Evolutionary conservation across 129 eudicot genomes (phyloP).

Genomic region (Saposhnikovia divaricata): DNA sequence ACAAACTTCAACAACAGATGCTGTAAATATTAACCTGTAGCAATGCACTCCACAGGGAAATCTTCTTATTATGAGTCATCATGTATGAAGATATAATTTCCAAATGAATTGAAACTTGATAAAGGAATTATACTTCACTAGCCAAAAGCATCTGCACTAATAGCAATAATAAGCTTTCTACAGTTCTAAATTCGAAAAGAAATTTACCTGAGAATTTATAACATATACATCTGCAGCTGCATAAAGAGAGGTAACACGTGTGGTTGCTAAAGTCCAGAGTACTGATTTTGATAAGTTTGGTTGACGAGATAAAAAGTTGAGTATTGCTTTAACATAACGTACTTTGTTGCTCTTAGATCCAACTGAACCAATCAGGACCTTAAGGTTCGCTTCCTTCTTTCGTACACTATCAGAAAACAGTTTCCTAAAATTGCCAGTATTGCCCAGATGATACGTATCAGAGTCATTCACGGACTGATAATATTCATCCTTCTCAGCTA

Average conservation of each 20-base stretch:
- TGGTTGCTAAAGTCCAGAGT: slow-evolving; percentile 87
- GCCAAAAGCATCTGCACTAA: not conserved
- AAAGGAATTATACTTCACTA: not conserved
- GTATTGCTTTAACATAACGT: slow-evolving; percentile 62
- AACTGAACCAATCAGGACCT: slow-evolving; percentile 85
- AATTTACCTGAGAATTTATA: slow-evolving; percentile 76
- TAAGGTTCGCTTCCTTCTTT: slow-evolving; percentile 33
- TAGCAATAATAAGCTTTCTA: not conserved
- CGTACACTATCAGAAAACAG: slow-evolving; percentile 15
- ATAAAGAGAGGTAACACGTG: slow-evolving; percentile 92
- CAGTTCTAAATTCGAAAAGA: not conserved
- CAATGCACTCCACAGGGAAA: not conserved
- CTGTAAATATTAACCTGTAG: not conserved
- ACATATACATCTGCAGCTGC: slow-evolving; percentile 94
- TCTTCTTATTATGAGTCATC: not conserved
- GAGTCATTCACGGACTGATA: slow-evolving; percentile 13
- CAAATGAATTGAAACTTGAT: not conserved
- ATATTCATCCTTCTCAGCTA: slow-evolving; percentile 24
- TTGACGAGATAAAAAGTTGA: slow-evolving; percentile 44
- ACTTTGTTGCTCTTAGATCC: slow-evolving; percentile 95
- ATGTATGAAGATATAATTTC: not conserved
- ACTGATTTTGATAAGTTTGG: slow-evolving; percentile 59
- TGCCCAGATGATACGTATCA: not conserved
- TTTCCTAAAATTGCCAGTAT: slow-evolving; percentile 8
- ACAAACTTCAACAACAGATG: slow-evolving; percentile 1